Evolutionary conservation across 352 stramenopile species (phyloP).

Genomic region (Globisporangium camurandrum): DNA sequence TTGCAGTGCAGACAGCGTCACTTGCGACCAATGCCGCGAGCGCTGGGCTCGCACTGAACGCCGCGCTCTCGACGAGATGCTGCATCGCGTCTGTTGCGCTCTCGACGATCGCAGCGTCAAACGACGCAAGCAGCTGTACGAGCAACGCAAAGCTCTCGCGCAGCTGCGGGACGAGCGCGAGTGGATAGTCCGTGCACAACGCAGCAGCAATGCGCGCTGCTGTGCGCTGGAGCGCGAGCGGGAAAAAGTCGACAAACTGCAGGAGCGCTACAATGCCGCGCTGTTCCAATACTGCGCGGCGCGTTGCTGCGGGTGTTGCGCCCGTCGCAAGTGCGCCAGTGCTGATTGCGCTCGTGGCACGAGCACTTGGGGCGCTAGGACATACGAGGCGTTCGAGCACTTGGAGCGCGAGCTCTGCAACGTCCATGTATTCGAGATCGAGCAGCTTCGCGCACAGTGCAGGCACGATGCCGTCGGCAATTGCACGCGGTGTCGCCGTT

Average conservation of each 20-base stretch:
- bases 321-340: not conserved
- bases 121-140: constrained; percentile 35
- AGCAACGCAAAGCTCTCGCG: constrained; percentile 33
- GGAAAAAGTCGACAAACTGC: constrained; percentile 80
- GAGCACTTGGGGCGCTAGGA: too few relatives aligned
- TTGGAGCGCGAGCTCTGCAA: constrained; percentile 60
- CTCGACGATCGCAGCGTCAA: constrained; percentile 47
- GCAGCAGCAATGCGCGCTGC: constrained; percentile 44
- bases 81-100: constrained; percentile 43
- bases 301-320: constrained; percentile 21
- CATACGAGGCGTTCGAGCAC: constrained; percentile 60
- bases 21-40: constrained; percentile 37
- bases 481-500: constrained; percentile 30
- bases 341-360: constrained; percentile 11
- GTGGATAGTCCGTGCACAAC: constrained; percentile 37
- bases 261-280: constrained; percentile 63
- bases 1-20: constrained; percentile 26
- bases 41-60: constrained; percentile 22
- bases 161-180: constrained; percentile 21
- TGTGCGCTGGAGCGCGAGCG: constrained; percentile 60
- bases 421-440: constrained; percentile 81
- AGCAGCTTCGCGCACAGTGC: constrained; percentile 63
- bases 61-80: constrained; percentile 34
- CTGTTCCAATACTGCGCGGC: constrained; percentile 36
- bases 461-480: constrained; percentile 35